Evolutionary conservation across 345 rosid species (phyloP), one percentile per base, ranked within the genome.

Genomic region (Zanthoxylum bungeanum): DNA sequence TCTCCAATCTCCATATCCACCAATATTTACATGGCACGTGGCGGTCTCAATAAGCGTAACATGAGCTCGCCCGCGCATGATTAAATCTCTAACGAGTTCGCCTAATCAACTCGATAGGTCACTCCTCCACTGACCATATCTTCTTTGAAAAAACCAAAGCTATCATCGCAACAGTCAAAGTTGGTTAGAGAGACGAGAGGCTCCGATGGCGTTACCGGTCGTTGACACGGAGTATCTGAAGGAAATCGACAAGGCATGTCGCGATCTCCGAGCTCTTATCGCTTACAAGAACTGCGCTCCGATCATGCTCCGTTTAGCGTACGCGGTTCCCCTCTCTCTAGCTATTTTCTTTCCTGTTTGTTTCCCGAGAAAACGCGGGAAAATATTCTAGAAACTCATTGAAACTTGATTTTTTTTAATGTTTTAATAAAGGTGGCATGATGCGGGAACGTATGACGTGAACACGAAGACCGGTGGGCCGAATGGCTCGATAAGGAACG

Each of bases 271-370:
- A 22, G 88, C 97, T 30, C 85, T 94, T 74, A 92, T 92, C 83
- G 86, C 98, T 24, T 71, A 9, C 81, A 90, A 85, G 83, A 87
- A 87, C 82, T 92, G 97, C 69, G 97, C 97, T 81, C 98, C 98
- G 7, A 90, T 92, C 81, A 92, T 92, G 98, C 95, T 94, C 55
- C 92, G 98, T 73, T 82, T 92, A 70, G 98, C 98, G 97, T 94
- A 84, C 78, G 61, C n/a, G n/a, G n/a, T n/a, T 53, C 1, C 68
- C 55, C 60, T 7, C 65, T 36, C 47, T 42, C 46, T n/a, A n/a
- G n/a, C n/a, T n/a, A n/a, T n/a, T n/a, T n/a, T n/a, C 11, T 12
- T 60, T n/a, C 17, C 55, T 6, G 46, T 36, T 21, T 60, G 30
- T 53, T 59, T 72, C 33, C 24, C 2, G 47, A 36, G 59, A 61